A percentile compares a stretch with the other conserved stretches of the same genome.
Conservation (phyloP, 2,329 filamentous ascomycete species). For the Ophiostoma tasmaniense region DNA sequence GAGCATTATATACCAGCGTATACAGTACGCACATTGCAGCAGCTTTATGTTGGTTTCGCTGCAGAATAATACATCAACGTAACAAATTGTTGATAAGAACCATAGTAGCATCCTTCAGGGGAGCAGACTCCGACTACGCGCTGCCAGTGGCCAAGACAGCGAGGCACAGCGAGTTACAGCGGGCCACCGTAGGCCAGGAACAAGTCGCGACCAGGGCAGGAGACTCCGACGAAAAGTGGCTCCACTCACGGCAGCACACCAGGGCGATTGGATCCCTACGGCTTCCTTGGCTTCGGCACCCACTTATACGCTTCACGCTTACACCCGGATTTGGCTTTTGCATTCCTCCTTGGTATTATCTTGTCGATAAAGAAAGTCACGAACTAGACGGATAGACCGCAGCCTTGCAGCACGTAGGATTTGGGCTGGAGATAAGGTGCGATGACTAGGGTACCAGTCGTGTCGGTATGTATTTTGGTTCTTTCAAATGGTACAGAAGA, state of each 20-base stretch:
- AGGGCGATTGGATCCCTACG: neutral
- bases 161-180: neutral
- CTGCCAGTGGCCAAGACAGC: neutral
- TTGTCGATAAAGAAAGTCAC: neutral
- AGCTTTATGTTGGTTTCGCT: neutral
- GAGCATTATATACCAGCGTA: neutral
- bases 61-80: neutral
- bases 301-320: constrained; percentile 1
- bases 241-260: neutral
- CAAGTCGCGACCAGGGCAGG: neutral
- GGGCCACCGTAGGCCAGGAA: neutral
- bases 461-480: neutral
- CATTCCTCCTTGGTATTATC: neutral
- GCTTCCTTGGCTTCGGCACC: neutral
- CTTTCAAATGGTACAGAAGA: neutral
- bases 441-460: neutral
- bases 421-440: neutral
- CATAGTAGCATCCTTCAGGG: neutral
- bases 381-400: neutral
- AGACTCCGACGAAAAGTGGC: neutral
- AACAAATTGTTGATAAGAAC: neutral
- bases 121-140: neutral
- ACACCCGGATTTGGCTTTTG: neutral
- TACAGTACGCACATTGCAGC: neutral
- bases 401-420: neutral